Base-by-base conservation (phyloP, 352 stramenopile genomes). In the Plasmopara halstedii region DNA sequence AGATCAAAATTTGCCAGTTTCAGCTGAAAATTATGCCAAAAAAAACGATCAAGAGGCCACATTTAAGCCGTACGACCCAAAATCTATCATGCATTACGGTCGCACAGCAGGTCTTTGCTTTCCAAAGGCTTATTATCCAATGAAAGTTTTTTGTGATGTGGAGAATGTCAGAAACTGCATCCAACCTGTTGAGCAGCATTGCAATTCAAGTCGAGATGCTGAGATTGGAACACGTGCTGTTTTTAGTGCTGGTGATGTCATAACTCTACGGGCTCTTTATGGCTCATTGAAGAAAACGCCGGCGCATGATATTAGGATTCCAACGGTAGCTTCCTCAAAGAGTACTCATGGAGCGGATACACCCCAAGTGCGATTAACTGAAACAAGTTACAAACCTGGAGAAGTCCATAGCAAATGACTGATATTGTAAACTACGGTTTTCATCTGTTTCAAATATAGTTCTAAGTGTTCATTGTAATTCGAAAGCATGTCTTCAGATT, bases 71-170 rank as follows among this genome's bases (percentile, higher is more conserved):
- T 89, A 89, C 48, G 74, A 89, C 49, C 64, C 62, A 3, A 56
- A 61, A 18, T 87, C 74, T 35, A 85, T 89, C 58, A 89, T 89
- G 77, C 77, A 89, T 58, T 89, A 89, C 31, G 71, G 73, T 7
- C 68, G 66, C 34, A 64, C 51, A 19, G 70, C 70, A 0, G 77
- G 72, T 0, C 61, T 89, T 7, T 89, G 77, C 56, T 75, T 89
- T 25, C 77, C 77, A 1, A 85, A 85, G 53, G 56, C 73, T 15
- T 49, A 80, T 27, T 82, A 85, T 38, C 62, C 70, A 13, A 59
- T 82, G 21, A 70, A 75, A 32, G 63, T 64, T 4, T 89, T 84
- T 37, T 89, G 77, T 44, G 71, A 81, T 42, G 62, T 85, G 7
- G 73, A 86, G 38, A 51, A 52, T 14, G 75, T 77, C 17, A 67